Base-by-base conservation (phyloP, 2,329 filamentous ascomycete species). In the Talaromyces rugulosus region DNA sequence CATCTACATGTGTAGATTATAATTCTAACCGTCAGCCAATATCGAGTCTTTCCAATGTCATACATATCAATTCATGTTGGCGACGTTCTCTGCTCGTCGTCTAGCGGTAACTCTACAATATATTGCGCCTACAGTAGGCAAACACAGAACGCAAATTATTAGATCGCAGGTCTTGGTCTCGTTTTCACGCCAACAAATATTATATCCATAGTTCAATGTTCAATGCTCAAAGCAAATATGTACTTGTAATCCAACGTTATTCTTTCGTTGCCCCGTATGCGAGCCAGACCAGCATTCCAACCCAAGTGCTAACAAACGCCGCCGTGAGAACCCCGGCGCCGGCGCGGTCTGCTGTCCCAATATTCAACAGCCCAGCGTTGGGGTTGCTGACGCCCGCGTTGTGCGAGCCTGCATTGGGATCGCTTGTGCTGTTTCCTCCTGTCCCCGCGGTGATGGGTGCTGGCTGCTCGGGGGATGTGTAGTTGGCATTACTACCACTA, bases 391-490 rank as follows among this genome's bases (percentile, higher is more conserved):
- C 11, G 12, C 34, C 14, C 18, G 12, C 9, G 12, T 51, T 27
- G 16, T 34, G 31, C 34, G 56, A 18, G 14, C 78, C 79, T 4
- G 79, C 78, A 57, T 66, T 72, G 9, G 79, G 75, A 63, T 82
- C 72, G 28, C 78, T 81, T 58, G 76, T 72, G 66, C 83, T 85
- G 3, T 80, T 89, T 28, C 88, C 88, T 56, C 88, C 88, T 1
- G 75, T 85, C 4, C 75, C 68, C 30, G 79, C 72, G 1, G 77
- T 81, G 44, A 77, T 68, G 1, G 80, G 79, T 4, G 77, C 78
- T 31, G 50, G 50, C 16, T 53, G 27, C 50, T 31, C 31, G 14
- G 50, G 50, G 27, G 50, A 6, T 53, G 50, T 53, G 14, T 53
- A 53, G 50, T 53, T 53, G 27, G 50, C 31, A 33, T 7, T 53